Base-by-base conservation (phyloP, 2,329 filamentous ascomycete genomes). In the Metarhizium album region DNA sequence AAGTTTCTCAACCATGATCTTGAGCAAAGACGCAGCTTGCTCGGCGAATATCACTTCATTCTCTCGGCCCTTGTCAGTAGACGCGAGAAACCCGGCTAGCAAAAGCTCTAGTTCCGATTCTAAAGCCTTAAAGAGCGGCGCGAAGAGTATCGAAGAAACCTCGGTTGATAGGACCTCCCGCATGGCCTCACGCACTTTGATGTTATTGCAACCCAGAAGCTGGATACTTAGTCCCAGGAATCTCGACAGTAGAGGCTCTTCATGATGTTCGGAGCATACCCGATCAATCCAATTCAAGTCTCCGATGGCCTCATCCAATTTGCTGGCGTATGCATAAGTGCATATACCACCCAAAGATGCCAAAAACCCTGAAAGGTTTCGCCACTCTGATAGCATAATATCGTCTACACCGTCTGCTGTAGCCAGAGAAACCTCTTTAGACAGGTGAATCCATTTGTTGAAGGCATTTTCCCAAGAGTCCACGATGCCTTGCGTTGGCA, bases 351-450 rank as follows among this genome's bases (percentile, higher is more conserved):
- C 82, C 4, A 86, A 66, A 0, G 83, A 84, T 4, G 82, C 82
- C 11, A 86, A 70, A 55, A 86, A 84, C 0, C 83, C 83, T 1
- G 82, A 84, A 58, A 81, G 76, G 55, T 86, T 86, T 37, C 83
- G 75, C 83, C 83, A 86, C 59, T 85, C 80, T 1, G 76, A 73
- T 14, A 84, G 64, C 3, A 71, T 70, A 53, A 67, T 74, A 55
- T 84, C 81, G 35, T 81, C 74, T 18, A 81, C 64, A 7, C 64
- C 64, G 22, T 83, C 76, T 4, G 70, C 58, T 2, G 73, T 62
- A 1, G 72, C 70, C n/a, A 71, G 73, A 16, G 79, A 79, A 9
- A 85, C 75, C 48, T 84, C 78, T 56, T 80, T 82, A 8, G 80
- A 83, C 6, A 85, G 67, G 53, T 77, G 72, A 20, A 82, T 70